These are phyloP conservation scores for Zychaea mexicana DNA, from an alignment of 371 early-diverging fungal genomes.

Conservation along the genomic window DNA sequence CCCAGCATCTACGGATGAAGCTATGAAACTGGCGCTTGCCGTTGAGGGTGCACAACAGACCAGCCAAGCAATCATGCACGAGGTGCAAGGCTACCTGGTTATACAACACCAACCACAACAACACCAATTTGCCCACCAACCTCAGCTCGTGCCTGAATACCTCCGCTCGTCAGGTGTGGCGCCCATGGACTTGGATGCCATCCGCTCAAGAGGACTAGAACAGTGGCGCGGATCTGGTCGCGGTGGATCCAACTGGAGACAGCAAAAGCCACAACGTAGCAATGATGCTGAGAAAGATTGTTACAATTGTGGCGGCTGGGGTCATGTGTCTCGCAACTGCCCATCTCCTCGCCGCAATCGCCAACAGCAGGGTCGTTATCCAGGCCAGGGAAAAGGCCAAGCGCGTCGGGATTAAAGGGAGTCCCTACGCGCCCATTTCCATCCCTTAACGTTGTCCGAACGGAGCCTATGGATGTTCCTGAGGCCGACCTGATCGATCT, in stretches of 20 bases:
- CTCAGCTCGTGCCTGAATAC: no score
- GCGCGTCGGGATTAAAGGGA: no score
- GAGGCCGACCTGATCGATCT: conserved; percentile 1
- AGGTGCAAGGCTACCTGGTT: neutral
- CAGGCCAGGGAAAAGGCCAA: no score
- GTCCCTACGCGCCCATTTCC: neutral
- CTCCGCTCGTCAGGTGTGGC: neutral
- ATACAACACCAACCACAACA: no score
- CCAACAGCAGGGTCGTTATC: neutral
- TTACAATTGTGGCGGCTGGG: no score
- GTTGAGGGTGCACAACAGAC: neutral
- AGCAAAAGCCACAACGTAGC: no score
- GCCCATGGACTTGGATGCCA: conserved; percentile 4
- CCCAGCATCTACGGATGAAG: no score
- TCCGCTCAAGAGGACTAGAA: neutral
- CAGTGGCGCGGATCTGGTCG: no score
- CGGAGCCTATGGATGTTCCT: neutral
- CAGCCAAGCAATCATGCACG: neutral
- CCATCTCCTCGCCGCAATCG: neutral
- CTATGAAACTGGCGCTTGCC: neutral
- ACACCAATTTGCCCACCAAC: no score
- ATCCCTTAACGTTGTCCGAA: neutral
- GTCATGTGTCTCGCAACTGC: neutral
- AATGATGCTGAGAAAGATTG: no score
- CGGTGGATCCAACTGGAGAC: no score